phyloP scores from a whole-genome alignment of 2,329 filamentous ascomycete genomes.

The Daldinia eschscholtzii region DNA sequence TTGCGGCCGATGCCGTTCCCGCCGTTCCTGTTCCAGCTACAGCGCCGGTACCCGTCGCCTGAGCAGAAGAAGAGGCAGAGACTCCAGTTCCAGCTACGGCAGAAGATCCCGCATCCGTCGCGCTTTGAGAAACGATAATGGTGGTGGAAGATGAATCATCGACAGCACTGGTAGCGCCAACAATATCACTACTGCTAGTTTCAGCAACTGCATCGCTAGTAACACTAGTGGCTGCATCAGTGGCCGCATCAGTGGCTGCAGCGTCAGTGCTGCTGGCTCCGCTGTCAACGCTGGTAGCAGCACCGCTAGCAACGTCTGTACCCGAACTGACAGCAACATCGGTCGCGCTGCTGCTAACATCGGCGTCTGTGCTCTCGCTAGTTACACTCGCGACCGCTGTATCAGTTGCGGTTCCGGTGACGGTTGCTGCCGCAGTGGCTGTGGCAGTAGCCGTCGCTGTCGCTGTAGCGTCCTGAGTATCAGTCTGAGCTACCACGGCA shows the following conservation, averaged over 20 bases:
- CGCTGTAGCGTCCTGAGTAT: slow-evolving; percentile 32
- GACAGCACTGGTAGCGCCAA: slow-evolving; percentile 3
- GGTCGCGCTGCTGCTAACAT: slow-evolving; percentile 2
- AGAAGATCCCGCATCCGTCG: slow-evolving; percentile 8
- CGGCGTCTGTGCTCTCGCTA: slow-evolving; percentile 12
- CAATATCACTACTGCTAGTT: background rate
- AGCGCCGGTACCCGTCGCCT: slow-evolving; percentile 18
- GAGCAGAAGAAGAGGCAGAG: background rate
- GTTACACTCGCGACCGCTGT: background rate
- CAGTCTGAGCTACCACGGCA: slow-evolving; percentile 35
- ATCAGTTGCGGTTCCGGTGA: slow-evolving; percentile 15
- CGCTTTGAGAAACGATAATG: background rate
- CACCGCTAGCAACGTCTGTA: background rate
- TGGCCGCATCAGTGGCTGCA: too few relatives aligned
- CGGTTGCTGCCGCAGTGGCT: background rate
- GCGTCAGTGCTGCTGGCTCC: background rate
- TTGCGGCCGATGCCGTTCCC: slow-evolving; percentile 5
- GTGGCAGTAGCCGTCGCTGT: slow-evolving; percentile 36
- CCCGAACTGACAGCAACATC: slow-evolving; percentile 4
- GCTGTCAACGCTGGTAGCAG: background rate
- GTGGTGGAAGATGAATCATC: slow-evolving; percentile 1
- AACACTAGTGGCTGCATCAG: background rate
- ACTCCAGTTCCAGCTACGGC: slow-evolving; percentile 31
- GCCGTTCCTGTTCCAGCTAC: slow-evolving; percentile 13
- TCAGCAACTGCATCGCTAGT: slow-evolving; percentile 5